Base-by-base conservation (phyloP, 805 yeast species). In the Sugiyamaella boreocaroliniensis region DNA sequence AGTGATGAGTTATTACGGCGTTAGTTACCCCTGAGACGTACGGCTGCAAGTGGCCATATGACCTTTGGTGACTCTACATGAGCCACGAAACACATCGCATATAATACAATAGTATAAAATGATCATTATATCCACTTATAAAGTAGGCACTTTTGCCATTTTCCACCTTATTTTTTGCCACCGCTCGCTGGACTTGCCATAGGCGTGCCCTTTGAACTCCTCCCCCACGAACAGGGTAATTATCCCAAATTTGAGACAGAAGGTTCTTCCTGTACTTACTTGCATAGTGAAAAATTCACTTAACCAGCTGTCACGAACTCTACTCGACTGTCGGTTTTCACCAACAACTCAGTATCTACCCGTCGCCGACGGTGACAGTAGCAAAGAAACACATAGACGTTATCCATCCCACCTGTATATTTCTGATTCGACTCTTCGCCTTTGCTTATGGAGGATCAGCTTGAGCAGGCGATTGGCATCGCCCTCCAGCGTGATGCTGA, bases 391-490 rank as follows among this genome's bases (percentile, higher is more conserved):
- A 4, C 37, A 10, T 32, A 14, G 26, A 22, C 37, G 8, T 32
- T 32, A 3, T 32, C n/a, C n/a, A 10, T 22, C 26, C 37, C 37
- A 29, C 16, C 26, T 26, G 37, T 20, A 26, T 20, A 43, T n/a
- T 4, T 16, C 46, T 14, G n/a, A 15, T n/a, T 18, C 16, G 19
- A 43, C 5, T 34, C 8, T 9, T 41, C 48, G 29, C 15, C 18
- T 14, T 45, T 29, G 48, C 32, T 32, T 45, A 68, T 68, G 72
- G 73, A 69, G 52, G 72, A 70, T 50, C 95, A 89, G 73, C 84
- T 90, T 62, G 88, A 80, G 67, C 93, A 88, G 71, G 97, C 96
- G 43, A 93, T 90, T 47, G 83, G 80, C 57, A 81, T 89, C 57
- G 96, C 96, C 7, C 78, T 86, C 50, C 81, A 82, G 66, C 84